Evolutionary conservation across 495 filamentous ascomycete species (phyloP), one percentile per base, ranked within the genome.

Genomic region (Talaromyces proteolyticus): DNA sequence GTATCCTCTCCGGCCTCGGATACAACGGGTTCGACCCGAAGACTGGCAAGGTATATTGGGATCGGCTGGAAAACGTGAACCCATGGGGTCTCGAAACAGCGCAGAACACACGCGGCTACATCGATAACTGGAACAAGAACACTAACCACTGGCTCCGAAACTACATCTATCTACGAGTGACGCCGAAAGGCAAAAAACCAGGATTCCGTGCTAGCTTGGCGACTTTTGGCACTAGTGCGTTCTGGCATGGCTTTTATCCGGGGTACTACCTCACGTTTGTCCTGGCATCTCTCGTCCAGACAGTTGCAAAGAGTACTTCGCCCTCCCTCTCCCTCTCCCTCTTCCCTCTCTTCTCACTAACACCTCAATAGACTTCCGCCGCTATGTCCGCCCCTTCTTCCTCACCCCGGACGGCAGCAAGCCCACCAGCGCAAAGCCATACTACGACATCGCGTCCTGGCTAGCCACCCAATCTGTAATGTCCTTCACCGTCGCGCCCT

Each of bases 211-310:
- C 93, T 25, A 96, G 86, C 61, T 66, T 98, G 76, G 91, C 90
- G 3, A 98, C 93, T 0, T 98, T 98, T 58, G 79, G 80, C 6
- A 97, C 93, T 23, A 91, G 86, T 56, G 93, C 93, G 1, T 87
- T 97, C 62, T 98, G 93, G 93, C 93, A 98, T 64, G 93, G 93
- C 16, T 96, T 97, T 70, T 93, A 93, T 54, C 93, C 94, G 0
- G 93, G 93, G 4, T 98, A 98, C 65, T 97, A 98, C 65, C 63
- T 98, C 43, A 76, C 88, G 7, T 98, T 98, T 53, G 67, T 96
- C 45, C 76, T 96, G 17, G 93, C 88, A 2, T 86, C 87, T 17
- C 88, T 98, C 54, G 76, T 95, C 36, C 93, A 98, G 65, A 94
- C 88, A 3, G 84, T 85, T 23, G 94, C 94, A 8, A 98, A 98